phyloP scores from a whole-genome alignment of 2,329 filamentous ascomycete genomes.

The Pseudogymnoascus sp. region DNA sequence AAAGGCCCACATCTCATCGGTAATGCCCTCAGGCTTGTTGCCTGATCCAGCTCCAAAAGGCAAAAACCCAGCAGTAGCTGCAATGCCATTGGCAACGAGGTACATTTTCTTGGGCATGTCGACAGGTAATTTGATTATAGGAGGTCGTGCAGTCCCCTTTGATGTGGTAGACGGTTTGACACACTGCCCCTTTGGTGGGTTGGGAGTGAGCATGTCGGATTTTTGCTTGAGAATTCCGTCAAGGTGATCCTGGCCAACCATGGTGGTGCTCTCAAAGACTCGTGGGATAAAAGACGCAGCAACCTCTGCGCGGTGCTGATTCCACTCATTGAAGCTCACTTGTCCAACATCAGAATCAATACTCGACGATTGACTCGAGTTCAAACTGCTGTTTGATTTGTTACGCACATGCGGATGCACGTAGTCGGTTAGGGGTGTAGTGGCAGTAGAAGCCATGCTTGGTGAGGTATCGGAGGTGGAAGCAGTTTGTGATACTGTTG shows the following conservation, averaged over 20 bases:
- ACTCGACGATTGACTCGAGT: neutral
- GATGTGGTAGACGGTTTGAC: neutral
- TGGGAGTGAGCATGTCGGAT: neutral
- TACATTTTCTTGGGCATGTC: neutral
- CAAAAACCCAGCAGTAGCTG: neutral
- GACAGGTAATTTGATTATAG: neutral
- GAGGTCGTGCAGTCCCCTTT: neutral
- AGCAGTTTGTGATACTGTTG: neutral
- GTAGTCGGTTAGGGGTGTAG: neutral
- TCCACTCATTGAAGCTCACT: neutral
- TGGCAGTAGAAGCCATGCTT: neutral
- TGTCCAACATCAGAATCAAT: neutral
- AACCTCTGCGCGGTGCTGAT: neutral
- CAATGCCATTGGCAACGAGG: neutral
- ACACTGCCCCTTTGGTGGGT: too few relatives aligned
- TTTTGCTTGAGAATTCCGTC: neutral
- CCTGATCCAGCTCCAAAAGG: neutral
- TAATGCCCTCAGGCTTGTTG: neutral
- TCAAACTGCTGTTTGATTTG: neutral
- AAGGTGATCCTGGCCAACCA: neutral
- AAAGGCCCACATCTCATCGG: neutral
- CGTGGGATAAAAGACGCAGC: neutral
- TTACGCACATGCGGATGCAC: neutral
- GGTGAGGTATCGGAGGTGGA: neutral
- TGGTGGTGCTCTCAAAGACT: neutral